Evolutionary conservation across 192 early-diverging fungal genomes (phyloP), one percentile per base, ranked within the genome.

Genomic region (Backusella liffmaniae): DNA sequence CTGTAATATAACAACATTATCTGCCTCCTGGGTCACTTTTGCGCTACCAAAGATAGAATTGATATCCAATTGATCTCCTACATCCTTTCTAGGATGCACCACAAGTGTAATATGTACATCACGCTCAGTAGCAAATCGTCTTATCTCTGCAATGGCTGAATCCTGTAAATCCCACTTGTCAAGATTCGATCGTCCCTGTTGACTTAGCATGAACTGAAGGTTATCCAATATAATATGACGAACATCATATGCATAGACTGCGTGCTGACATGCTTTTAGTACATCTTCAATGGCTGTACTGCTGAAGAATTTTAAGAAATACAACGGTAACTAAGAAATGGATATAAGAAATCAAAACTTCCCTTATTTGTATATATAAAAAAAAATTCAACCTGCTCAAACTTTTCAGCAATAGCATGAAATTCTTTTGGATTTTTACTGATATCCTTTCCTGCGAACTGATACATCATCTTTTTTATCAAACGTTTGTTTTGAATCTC

Each of bases 21-120:
- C 92, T 30, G 92, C 90, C 83, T 93, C 92, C 70, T 93, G 92
- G 34, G 92, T 90, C 5, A 92, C 86, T 79, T 93, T 93, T 53
- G 90, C 92, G 39, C 89, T 89, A 34, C 92, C 92, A 80, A 91
- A 91, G 16, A 93, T 81, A 13, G 90, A 90, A 70, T 90, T 89
- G 70, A 92, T 88, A 68, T 91, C 90, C n/a, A 90, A 76, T 56
- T 79, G 71, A 37, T 88, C 83, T 8, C 80, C 82, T 66, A 80
- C 79, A 75, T 90, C 90, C 70, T 93, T 93, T 76, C 88, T 88
- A 67, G 91, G 81, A 76, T 93, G 92, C 2, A 91, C 92, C 10
- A 93, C 92, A 8, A 93, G 80, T 0, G 92, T 87, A 16, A 93
- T 88, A 66, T 93, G 92, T 26, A 92, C 90, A 76, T 91, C 84